Base-by-base conservation (phyloP, 805 yeast genomes). In the Candida chilensis region DNA sequence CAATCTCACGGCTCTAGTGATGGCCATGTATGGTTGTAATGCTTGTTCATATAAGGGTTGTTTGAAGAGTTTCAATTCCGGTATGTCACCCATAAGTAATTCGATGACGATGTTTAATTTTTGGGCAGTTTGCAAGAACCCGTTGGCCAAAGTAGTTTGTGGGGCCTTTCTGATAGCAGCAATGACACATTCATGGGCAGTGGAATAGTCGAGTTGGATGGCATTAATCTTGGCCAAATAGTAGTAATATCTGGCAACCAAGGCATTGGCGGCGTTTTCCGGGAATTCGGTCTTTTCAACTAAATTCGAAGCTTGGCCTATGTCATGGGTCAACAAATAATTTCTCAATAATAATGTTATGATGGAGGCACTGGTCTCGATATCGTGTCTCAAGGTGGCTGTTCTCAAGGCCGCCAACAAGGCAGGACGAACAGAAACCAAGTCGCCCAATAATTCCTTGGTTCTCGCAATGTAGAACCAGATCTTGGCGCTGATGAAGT, bases 121-220 rank as follows among this genome's bases (percentile, higher is more conserved):
- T 41, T 88, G 77, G 3, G 96, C 92, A 31, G 83, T 74, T 57
- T 88, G 95, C 39, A 87, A 54, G 52, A 92, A 92, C 2, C 98
- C 98, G 27, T 69, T 55, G 6, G 96, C 86, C 36, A 78, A 73
- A 27, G 72, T 67, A 1, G 94, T 84, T 54, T 86, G 96, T 17
- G 99, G 97, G 7, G 94, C 88, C 54, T 92, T 92, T 62, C 98
- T 79, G 32, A 88, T 81, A 2, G 98, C 96, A n/a, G 92, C 86
- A 33, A 86, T 82, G 33, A 84, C 83, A 49, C 77, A 86, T 47
- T 88, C 95, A 47, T 81, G 78, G 2, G 97, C 96, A 13, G 83
- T 65, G 2, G 95, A 77, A 55, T 92, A 92, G 57, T 92, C 88
- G 43, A 92, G 73, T 61, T 90, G 97, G 41, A 92, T 79, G 4